These are phyloP conservation scores for Nicotiana undulata DNA, from an alignment of 257 asterid species.

Conservation along the genomic window DNA sequence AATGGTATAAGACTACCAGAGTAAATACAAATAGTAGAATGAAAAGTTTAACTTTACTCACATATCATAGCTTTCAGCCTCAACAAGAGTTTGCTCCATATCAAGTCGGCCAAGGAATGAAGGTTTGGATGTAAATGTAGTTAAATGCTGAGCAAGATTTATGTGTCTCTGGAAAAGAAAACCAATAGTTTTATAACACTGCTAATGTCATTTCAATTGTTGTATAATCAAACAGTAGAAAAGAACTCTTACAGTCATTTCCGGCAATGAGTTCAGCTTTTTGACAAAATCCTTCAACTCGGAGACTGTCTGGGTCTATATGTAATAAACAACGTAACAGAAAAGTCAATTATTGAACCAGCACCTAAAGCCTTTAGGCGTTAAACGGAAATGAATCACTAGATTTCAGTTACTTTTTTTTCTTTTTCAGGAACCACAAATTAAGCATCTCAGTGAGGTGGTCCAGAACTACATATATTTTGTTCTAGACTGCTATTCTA, in stretches of 20 bases:
- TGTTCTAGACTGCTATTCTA: too few relatives aligned
- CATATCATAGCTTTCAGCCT: slow-evolving; percentile 93
- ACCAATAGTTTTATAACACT: slow-evolving; percentile 13
- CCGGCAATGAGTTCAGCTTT: slow-evolving; percentile 96
- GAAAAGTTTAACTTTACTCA: slow-evolving; percentile 24
- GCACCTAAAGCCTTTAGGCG: background rate
- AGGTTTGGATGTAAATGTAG: slow-evolving; percentile 76
- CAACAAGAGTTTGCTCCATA: slow-evolving; percentile 93
- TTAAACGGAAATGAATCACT: too few relatives aligned
- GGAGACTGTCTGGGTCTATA: slow-evolving; percentile 86
- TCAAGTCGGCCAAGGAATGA: slow-evolving; percentile 80
- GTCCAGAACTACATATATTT: too few relatives aligned
- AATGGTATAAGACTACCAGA: background rate
- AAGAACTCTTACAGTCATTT: slow-evolving; percentile 78
- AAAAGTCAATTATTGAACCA: slow-evolving; percentile 7
- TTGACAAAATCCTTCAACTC: slow-evolving; percentile 97
- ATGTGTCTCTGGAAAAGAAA: slow-evolving; percentile 79
- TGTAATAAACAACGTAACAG: slow-evolving; percentile 14
- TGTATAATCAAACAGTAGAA: slow-evolving; percentile 7
- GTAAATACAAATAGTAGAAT: background rate
- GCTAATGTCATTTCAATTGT: background rate
- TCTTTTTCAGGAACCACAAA: too few relatives aligned
- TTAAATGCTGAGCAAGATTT: slow-evolving; percentile 92
- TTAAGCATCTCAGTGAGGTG: too few relatives aligned
- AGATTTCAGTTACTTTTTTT: too few relatives aligned